Conservation (phyloP, 164 flowering plant species). For the Buxus sempervirens region DNA sequence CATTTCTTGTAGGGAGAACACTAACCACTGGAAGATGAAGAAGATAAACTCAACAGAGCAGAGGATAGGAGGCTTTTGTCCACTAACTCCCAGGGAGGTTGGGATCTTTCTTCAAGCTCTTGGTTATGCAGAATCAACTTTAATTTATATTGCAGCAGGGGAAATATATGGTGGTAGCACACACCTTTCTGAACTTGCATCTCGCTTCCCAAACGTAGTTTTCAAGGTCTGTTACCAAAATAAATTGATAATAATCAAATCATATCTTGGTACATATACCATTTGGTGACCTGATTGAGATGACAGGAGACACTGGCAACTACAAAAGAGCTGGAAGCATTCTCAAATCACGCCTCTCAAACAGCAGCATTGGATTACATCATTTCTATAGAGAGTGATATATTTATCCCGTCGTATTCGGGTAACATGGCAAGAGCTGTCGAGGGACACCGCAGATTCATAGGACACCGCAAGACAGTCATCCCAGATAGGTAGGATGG, state of each 20-base stretch:
- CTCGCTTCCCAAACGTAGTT: slow-evolving; percentile 75
- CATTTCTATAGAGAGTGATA: slow-evolving; percentile 82
- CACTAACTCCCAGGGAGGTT: slow-evolving; percentile 92
- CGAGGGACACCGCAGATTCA: slow-evolving; percentile 92
- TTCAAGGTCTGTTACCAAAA: slow-evolving; percentile 52
- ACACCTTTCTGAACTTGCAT: slow-evolving; percentile 63
- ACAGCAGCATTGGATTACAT: slow-evolving; percentile 93
- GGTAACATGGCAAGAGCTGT: slow-evolving; percentile 99
- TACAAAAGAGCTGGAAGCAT: slow-evolving; percentile 53
- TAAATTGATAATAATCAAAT: neutral
- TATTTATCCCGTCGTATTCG: slow-evolving; percentile 80
- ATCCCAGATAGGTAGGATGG: slow-evolving; percentile 76
- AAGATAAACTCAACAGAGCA: slow-evolving; percentile 90
- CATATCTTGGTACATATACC: neutral
- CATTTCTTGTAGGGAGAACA: slow-evolving; percentile 60
- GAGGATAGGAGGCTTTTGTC: slow-evolving; percentile 77
- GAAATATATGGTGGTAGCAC: slow-evolving; percentile 83
- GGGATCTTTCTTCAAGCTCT: slow-evolving; percentile 85
- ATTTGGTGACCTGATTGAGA: slow-evolving; percentile 1
- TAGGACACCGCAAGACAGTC: slow-evolving; percentile 83
- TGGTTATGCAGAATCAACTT: slow-evolving; percentile 76
- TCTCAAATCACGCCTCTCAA: slow-evolving; percentile 80
- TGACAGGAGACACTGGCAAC: slow-evolving; percentile 80
- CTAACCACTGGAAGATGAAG: slow-evolving; percentile 90
- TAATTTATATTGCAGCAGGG: slow-evolving; percentile 91